These are phyloP conservation scores for Aphanomyces stellatus DNA, from an alignment of 352 stramenopile genomes.

Conservation along the genomic window DNA sequence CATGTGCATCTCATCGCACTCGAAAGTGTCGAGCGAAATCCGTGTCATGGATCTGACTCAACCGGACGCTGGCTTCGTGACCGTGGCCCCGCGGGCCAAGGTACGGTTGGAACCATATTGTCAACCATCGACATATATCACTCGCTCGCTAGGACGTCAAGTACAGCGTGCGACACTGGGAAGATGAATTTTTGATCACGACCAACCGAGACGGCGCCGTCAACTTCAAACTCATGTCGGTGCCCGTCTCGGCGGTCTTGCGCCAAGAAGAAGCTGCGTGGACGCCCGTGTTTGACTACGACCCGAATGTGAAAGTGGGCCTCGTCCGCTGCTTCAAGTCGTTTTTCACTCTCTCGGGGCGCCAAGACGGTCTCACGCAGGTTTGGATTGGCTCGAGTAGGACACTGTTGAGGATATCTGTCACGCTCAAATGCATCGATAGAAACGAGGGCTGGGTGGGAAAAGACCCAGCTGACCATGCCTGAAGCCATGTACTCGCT, in stretches of 20 bases:
- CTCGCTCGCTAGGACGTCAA: conserved; percentile 42
- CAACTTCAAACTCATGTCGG: conserved; percentile 91
- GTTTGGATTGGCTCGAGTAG: conserved; percentile 71
- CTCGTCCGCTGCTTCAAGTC: conserved; percentile 82
- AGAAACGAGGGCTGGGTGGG: too few relatives aligned
- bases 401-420: too few relatives aligned
- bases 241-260: conserved; percentile 36
- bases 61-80: conserved; percentile 31
- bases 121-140: too few relatives aligned
- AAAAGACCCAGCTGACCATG: conserved; percentile 67
- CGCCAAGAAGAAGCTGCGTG: conserved; percentile 42
- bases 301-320: conserved; percentile 73
- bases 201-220: conserved; percentile 90
- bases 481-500: conserved; percentile 88
- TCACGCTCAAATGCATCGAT: too few relatives aligned
- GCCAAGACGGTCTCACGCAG: conserved; percentile 78
- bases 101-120: too few relatives aligned
- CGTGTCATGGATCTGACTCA: conserved; percentile 64
- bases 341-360: conserved; percentile 78
- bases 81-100: conserved; percentile 50
- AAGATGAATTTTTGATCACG: conserved; percentile 86
- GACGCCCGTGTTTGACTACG: conserved; percentile 82
- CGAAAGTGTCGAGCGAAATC: conserved; percentile 88
- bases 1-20: conserved; percentile 83
- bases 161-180: conserved; percentile 84